These are phyloP conservation scores for Schoenoplectus tabernaemontani DNA, from an alignment of 202 grass and related monocot genomes.

Conservation along the genomic window DNA sequence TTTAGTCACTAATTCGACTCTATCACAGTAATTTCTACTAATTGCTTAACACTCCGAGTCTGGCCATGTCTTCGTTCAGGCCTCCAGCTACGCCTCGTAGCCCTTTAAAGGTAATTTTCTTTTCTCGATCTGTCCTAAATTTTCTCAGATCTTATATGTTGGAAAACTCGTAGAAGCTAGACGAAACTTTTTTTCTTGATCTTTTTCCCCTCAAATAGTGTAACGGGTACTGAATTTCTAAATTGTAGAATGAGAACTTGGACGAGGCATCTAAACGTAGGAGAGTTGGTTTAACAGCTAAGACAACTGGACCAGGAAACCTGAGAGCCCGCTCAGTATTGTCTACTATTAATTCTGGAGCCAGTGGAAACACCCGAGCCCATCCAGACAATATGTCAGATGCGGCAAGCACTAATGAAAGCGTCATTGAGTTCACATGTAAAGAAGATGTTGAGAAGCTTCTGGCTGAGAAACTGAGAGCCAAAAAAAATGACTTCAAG, in stretches of 20 bases:
- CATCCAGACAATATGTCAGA: conserved; percentile 17
- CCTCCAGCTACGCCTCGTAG: conserved; percentile 44
- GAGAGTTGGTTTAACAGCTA: conserved; percentile 32
- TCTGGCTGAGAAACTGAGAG: conserved; percentile 77
- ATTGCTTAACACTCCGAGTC: not conserved
- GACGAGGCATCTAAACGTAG: conserved; percentile 40
- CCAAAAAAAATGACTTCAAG: conserved; percentile 86
- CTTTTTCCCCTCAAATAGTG: not conserved
- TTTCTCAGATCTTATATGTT: not conserved
- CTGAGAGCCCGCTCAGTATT: conserved; percentile 50
- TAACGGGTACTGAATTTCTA: not conserved
- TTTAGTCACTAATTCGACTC: conserved; percentile 24
- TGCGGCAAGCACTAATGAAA: not conserved
- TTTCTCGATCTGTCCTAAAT: not conserved
- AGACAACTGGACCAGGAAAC: conserved; percentile 30
- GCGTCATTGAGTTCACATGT: conserved; percentile 42
- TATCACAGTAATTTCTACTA: not conserved
- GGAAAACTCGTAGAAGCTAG: not conserved
- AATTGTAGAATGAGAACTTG: conserved; percentile 81
- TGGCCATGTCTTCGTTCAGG: conserved; percentile 20
- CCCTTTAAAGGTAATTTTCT: conserved; percentile 38
- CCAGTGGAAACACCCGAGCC: conserved; percentile 6
- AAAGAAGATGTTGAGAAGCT: conserved; percentile 73
- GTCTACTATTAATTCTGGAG: conserved; percentile 46
- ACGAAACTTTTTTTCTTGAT: not conserved